Evolutionary conservation across 768 basidiomycete genomes (phyloP).

Genomic region (Suillus plorans): DNA sequence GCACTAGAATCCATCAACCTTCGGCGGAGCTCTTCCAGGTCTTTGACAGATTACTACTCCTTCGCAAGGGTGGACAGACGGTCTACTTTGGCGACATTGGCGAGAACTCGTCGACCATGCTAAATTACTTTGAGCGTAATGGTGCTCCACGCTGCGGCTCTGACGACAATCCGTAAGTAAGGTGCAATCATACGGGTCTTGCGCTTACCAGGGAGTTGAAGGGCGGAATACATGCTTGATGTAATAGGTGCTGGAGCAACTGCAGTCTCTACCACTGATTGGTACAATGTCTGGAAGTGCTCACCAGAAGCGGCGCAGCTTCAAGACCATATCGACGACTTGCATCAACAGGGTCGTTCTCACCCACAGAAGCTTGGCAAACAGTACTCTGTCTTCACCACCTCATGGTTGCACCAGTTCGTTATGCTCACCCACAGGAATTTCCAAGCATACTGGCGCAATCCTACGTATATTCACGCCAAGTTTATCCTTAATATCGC

Average conservation of each 20-base stretch:
- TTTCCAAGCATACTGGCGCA: conserved; percentile 48
- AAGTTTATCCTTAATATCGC: conserved; percentile 55
- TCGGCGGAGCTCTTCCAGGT: conserved; percentile 81
- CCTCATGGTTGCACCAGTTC: conserved; percentile 52
- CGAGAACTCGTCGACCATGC: conserved; percentile 55
- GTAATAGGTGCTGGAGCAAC: conserved; percentile 79
- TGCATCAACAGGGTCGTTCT: conserved; percentile 48
- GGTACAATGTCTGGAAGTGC: conserved; percentile 60
- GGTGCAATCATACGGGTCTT: conserved; percentile 39
- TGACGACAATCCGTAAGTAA: conserved; percentile 62
- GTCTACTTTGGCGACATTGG: conserved; percentile 77
- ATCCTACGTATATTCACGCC: conserved; percentile 58
- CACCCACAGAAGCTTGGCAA: conserved; percentile 35
- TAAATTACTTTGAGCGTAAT: conserved; percentile 72
- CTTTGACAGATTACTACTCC: conserved; percentile 77
- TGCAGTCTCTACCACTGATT: conserved; percentile 51
- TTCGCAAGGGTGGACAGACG: conserved; percentile 73
- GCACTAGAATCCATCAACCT: conserved; percentile 37
- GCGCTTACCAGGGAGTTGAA: conserved; percentile 36
- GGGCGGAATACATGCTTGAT: conserved; percentile 67
- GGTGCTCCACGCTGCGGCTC: conserved; percentile 61
- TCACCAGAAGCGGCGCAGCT: conserved; percentile 42
- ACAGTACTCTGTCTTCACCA: conserved; percentile 47
- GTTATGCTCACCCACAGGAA: conserved; percentile 45
- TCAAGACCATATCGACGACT: conserved; percentile 41